Evolutionary conservation across 2,329 filamentous ascomycete genomes (phyloP), one percentile per base, ranked within the genome.

Genomic region (Pezizomycotina sp.): DNA sequence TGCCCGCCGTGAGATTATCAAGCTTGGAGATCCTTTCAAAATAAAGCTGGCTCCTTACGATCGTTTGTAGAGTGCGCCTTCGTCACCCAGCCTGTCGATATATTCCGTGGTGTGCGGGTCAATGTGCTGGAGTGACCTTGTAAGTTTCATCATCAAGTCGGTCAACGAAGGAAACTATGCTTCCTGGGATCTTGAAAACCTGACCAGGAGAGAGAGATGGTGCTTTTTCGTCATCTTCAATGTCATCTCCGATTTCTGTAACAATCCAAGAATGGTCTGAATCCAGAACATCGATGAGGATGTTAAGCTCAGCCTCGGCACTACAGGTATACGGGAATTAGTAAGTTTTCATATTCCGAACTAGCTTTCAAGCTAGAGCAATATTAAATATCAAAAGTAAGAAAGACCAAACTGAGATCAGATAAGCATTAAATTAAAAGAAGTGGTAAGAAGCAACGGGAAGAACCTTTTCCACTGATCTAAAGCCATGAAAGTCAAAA

Each of bases 41-140:
- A 62, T 98, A 98, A 42, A 92, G 68, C 53, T 83, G 68, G 29
- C 78, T 74, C 47, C 83, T 80, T 56, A 93, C 77, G 57, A 98
- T 80, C 60, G 82, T 60, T 81, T 83, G 66, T 98, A 98, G 33
- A 98, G 66, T 31, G 76, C 65, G 46, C 77, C 77, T 64, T 98
- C 89, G 53, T 98, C 89, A 36, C 79, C 77, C 42, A 98, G 64
- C 41, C 91, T 74, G 57, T 98, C 89, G 45, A 98, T 92, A 56
- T 98, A 98, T 62, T 98, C 89, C 19, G 89, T 89, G 25, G 89
- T 98, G 62, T 98, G 89, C 38, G 89, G 91, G 57, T 98, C 89
- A 54, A 98, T 93, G 60, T 77, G 80, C 61, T 98, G 89, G 34
- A 98, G 68, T n/a, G 89, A 93, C 52, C 89, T 77, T 44, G 81